A percentile compares a stretch with the other conserved stretches of the same genome.
These are phyloP conservation scores for Microcyclospora tardicrescens DNA, from an alignment of 2,329 filamentous ascomycete species.

Conservation along the genomic window DNA sequence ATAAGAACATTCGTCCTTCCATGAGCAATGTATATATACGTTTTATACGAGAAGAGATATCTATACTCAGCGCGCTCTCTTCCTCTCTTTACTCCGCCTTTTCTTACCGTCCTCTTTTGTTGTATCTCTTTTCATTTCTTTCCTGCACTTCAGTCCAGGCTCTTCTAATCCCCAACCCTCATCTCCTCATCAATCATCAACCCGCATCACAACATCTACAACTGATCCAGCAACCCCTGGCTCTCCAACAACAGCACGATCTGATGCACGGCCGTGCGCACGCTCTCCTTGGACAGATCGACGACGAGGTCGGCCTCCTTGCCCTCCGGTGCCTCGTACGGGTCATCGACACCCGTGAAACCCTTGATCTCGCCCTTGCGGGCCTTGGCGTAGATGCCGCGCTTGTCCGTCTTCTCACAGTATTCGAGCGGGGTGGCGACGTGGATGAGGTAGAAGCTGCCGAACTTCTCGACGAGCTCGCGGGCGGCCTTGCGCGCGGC, in stretches of 20 bases:
- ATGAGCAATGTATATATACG: no score
- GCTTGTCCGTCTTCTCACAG: slow-evolving; percentile 89
- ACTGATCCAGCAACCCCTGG: slow-evolving; percentile 68
- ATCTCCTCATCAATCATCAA: no score
- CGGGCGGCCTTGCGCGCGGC: slow-evolving; percentile 61
- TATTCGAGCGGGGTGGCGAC: slow-evolving; percentile 86
- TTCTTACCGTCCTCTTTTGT: no score
- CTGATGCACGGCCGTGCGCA: slow-evolving; percentile 90
- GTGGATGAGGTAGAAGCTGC: slow-evolving; percentile 89
- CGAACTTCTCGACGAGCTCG: slow-evolving; percentile 75
- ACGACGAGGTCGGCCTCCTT: slow-evolving; percentile 77
- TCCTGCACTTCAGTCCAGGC: no score
- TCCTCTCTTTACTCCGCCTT: no score
- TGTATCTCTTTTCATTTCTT: no score
- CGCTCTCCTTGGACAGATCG: slow-evolving; percentile 72
- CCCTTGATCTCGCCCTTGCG: slow-evolving; percentile 87
- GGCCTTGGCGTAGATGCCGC: slow-evolving; percentile 75
- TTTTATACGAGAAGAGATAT: no score
- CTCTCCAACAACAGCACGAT: slow-evolving; percentile 88
- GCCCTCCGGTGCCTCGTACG: slow-evolving; percentile 75
- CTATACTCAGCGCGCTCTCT: no score
- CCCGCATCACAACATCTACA: slow-evolving; percentile 17
- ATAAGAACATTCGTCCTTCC: no score
- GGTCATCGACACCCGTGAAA: slow-evolving; percentile 96
- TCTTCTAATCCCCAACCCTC: no score